Conservation (phyloP, 2,329 filamentous ascomycete species). For the Cercospora sp. region DNA sequence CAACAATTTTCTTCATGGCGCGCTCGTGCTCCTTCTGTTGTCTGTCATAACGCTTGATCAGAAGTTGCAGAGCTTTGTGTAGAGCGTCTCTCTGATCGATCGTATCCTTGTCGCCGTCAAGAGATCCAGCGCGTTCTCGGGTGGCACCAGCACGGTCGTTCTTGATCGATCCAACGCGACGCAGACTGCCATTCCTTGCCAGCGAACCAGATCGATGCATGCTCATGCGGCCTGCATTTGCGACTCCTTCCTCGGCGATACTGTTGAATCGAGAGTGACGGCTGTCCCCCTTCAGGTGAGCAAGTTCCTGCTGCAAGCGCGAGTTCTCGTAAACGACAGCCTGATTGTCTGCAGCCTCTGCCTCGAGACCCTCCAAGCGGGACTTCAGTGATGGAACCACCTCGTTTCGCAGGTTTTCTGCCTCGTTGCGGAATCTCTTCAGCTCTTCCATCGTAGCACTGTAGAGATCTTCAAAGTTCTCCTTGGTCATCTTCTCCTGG, state of each 20-base stretch:
- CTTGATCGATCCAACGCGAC: conserved; percentile 38
- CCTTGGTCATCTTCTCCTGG: conserved; percentile 83
- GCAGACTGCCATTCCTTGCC: conserved; percentile 52
- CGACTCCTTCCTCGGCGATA: conserved; percentile 60
- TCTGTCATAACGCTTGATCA: conserved; percentile 81
- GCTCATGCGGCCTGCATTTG: conserved; percentile 37
- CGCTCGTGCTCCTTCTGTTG: conserved; percentile 83
- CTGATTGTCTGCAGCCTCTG: conserved; percentile 69
- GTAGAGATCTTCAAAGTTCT: conserved; percentile 91
- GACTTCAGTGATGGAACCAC: conserved; percentile 76
- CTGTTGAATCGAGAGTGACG: conserved; percentile 53
- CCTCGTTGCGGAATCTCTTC: conserved; percentile 78
- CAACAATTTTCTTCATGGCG: conserved; percentile 72
- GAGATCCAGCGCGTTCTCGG: conserved; percentile 48
- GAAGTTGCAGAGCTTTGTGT: conserved; percentile 79
- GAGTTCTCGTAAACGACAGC: conserved; percentile 76
- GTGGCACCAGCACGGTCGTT: conserved; percentile 40
- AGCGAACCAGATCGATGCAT: conserved; percentile 58
- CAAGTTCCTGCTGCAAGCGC: conserved; percentile 83
- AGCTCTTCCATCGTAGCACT: conserved; percentile 80
- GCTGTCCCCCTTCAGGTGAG: conserved; percentile 60
- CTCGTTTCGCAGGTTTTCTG: conserved; percentile 88
- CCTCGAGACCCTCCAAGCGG: conserved; percentile 74
- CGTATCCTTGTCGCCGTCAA: conserved; percentile 71
- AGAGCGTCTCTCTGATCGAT: conserved; percentile 92